These are phyloP conservation scores for Colletotrichum phormii DNA, from an alignment of 2,329 filamentous ascomycete genomes.

Conservation along the genomic window DNA sequence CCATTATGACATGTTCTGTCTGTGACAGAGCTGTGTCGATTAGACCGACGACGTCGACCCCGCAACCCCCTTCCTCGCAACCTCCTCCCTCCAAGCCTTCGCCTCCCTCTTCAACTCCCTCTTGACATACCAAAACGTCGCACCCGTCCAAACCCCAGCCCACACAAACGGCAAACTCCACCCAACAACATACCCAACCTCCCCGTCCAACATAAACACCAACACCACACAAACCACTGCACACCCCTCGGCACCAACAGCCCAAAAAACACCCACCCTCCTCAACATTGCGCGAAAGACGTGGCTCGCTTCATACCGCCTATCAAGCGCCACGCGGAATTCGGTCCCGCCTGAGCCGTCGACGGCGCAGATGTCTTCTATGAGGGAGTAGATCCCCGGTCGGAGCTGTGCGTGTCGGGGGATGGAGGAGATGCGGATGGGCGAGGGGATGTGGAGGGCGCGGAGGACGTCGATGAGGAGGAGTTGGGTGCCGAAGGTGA, in stretches of 20 bases:
- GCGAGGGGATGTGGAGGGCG: conserved; percentile 55
- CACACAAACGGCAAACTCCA: conserved; percentile 42
- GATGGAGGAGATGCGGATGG: conserved; percentile 63
- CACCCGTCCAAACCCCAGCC: conserved; percentile 40
- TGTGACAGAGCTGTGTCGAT: no score
- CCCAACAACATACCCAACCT: conserved; percentile 40
- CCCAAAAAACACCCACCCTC: conserved; percentile 64
- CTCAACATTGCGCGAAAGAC: conserved; percentile 64
- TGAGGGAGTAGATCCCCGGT: conserved; percentile 64
- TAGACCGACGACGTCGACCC: neutral
- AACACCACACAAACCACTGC: conserved; percentile 40
- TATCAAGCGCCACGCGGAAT: conserved; percentile 62
- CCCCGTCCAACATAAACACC: conserved; percentile 40
- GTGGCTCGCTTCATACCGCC: conserved; percentile 64
- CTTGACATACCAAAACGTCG: conserved; percentile 43
- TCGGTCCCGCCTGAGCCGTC: conserved; percentile 64
- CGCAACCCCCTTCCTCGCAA: neutral
- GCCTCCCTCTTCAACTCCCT: conserved; percentile 42
- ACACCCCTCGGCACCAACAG: conserved; percentile 42
- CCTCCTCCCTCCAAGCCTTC: conserved; percentile 42
- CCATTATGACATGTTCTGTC: no score
- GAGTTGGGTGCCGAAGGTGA: conserved; percentile 62
- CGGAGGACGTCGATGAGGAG: conserved; percentile 61
- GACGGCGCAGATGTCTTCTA: conserved; percentile 65
- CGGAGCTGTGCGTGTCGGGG: conserved; percentile 61